These are phyloP conservation scores for Hermanozyma aechmeae DNA, from an alignment of 805 yeast genomes.

Conservation along the genomic window DNA sequence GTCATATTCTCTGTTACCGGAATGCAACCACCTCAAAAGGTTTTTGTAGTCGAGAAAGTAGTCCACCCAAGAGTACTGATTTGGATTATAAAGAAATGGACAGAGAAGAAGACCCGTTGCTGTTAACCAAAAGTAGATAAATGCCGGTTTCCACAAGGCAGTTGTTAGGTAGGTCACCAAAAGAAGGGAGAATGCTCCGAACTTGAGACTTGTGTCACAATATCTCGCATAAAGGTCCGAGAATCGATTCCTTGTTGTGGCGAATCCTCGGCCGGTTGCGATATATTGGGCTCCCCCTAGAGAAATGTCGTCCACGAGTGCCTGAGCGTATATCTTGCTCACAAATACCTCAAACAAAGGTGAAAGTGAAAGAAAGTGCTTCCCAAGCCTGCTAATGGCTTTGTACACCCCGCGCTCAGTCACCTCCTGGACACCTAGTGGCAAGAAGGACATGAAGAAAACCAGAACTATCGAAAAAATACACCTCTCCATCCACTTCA, in stretches of 20 bases:
- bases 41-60: slow-evolving; percentile 43
- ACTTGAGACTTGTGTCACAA: slow-evolving; percentile 65
- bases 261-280: slow-evolving; percentile 91
- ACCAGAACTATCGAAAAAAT: slow-evolving; percentile 87
- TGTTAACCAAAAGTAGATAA: slow-evolving; percentile 52
- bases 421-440: slow-evolving; percentile 77
- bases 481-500: slow-evolving; percentile 84
- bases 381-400: slow-evolving; percentile 59
- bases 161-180: slow-evolving; percentile 67
- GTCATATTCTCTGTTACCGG: slow-evolving; percentile 4
- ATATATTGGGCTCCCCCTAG: slow-evolving; percentile 91
- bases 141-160: slow-evolving; percentile 73
- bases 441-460: slow-evolving; percentile 85
- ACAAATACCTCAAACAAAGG: slow-evolving; percentile 93
- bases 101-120: slow-evolving; percentile 36
- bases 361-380: slow-evolving; percentile 73
- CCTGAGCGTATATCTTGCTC: slow-evolving; percentile 82
- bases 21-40: slow-evolving; percentile 54
- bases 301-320: slow-evolving; percentile 65
- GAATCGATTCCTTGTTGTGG: slow-evolving; percentile 73
- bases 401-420: slow-evolving; percentile 79
- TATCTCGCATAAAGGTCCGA: slow-evolving; percentile 65
- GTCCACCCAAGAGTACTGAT: slow-evolving; percentile 39
- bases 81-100: slow-evolving; percentile 47
- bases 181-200: slow-evolving; percentile 63